Percentiles rank a stretch among this genome's conserved stretches.
Evolutionary conservation across 306 rosid species (phyloP).

Genomic region (Gleditsia sinensis): DNA sequence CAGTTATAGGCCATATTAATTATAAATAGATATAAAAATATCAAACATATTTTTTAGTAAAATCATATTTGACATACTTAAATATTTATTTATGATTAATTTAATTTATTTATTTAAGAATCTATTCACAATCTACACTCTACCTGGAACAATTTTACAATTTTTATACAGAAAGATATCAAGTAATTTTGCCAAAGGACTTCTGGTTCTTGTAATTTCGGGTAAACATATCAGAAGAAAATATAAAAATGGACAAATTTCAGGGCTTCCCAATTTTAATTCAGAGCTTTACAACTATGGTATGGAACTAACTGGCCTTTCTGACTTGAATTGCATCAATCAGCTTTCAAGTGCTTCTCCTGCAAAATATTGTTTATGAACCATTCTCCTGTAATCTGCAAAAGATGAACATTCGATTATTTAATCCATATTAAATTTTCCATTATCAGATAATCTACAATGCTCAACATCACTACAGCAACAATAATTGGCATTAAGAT

Average conservation of each 20-base stretch:
- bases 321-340: constrained; percentile 29
- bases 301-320: constrained; percentile 12
- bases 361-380: constrained; percentile 74
- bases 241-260: constrained; percentile 23
- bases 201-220: constrained; percentile 29
- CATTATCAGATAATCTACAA: neutral
- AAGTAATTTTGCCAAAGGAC: constrained; percentile 6
- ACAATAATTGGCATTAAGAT: neutral
- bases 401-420: constrained; percentile 16
- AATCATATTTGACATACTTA: too few relatives aligned
- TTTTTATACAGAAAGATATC: constrained; percentile 32
- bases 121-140: too few relatives aligned
- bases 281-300: constrained; percentile 40
- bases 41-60: too few relatives aligned
- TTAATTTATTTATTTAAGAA: too few relatives aligned
- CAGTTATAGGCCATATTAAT: too few relatives aligned
- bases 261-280: constrained; percentile 24
- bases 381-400: constrained; percentile 86
- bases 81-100: too few relatives aligned
- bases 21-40: too few relatives aligned
- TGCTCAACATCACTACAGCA: neutral
- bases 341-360: constrained; percentile 82
- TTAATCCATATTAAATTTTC: neutral
- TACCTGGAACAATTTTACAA: constrained; percentile 19
- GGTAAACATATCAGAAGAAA: constrained; percentile 31